These are phyloP conservation scores for Pleurozium schreberi DNA, from an alignment of 225 moss, liverwort and hornwort genomes.

Conservation along the genomic window DNA sequence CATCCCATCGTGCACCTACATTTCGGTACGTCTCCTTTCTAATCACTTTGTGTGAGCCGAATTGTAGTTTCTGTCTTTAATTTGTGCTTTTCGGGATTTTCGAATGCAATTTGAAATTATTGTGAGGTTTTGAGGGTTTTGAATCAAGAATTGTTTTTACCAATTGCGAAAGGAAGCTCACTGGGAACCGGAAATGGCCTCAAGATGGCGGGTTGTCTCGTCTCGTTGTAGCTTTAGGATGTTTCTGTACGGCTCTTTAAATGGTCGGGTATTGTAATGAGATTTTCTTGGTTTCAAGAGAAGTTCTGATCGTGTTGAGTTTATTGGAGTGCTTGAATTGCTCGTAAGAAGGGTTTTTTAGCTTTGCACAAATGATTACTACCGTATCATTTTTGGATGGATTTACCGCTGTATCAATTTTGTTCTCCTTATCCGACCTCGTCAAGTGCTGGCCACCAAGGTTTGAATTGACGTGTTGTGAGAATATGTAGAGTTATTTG, in stretches of 20 bases:
- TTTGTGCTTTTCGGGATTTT: neutral
- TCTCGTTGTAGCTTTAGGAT: neutral
- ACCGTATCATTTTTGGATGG: neutral
- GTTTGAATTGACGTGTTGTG: neutral
- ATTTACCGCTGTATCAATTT: neutral
- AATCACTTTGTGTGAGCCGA: neutral
- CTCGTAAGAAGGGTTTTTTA: neutral
- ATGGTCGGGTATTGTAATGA: neutral
- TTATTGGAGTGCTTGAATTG: neutral
- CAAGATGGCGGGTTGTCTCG: neutral
- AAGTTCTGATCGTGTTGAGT: neutral
- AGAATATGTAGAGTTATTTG: neutral
- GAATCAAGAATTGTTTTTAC: neutral
- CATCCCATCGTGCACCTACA: slow-evolving; percentile 53
- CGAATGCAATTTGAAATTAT: neutral
- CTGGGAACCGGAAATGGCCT: neutral
- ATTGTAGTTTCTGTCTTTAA: neutral
- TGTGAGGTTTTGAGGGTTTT: neutral
- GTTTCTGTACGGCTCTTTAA: neutral
- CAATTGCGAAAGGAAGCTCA: neutral
- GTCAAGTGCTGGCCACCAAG: neutral
- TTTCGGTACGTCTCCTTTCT: slow-evolving; percentile 23
- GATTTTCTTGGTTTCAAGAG: neutral
- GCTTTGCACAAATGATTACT: neutral
- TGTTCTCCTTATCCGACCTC: neutral